Conservation (phyloP, 192 early-diverging fungal genomes). For the Spinellus fusiger region DNA sequence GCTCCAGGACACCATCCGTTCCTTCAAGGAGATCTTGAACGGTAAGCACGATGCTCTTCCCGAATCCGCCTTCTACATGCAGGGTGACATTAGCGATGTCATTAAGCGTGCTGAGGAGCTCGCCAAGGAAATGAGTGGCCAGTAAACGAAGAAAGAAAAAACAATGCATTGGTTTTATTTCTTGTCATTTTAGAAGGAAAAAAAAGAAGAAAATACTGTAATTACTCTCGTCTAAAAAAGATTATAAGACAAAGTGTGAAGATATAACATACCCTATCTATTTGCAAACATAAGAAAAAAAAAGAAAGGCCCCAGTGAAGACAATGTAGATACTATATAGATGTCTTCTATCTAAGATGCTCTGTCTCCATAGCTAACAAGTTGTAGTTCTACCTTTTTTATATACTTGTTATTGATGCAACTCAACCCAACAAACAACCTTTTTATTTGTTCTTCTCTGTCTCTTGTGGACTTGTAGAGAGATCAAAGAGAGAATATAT, state of each 20-base stretch:
- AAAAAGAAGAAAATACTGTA: constrained; percentile 5
- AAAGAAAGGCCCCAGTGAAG: too few species aligned
- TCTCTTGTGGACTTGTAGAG: too few species aligned
- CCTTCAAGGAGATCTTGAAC: constrained; percentile 94
- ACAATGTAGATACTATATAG: too few species aligned
- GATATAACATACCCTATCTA: background rate
- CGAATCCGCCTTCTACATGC: constrained; percentile 97
- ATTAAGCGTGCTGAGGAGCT: constrained; percentile 73
- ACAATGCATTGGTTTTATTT: constrained; percentile 6
- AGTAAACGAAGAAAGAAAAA: constrained; percentile 14
- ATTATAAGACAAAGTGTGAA: background rate
- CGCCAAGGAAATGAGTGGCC: constrained; percentile 28
- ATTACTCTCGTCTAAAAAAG: background rate
- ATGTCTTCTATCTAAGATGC: too few species aligned
- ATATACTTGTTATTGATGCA: too few species aligned
- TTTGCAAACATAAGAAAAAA: too few species aligned
- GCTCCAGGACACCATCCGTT: constrained; percentile 89
- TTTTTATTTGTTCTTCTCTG: too few species aligned
- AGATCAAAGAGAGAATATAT: too few species aligned
- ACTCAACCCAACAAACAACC: too few species aligned
- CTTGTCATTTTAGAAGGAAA: constrained; percentile 1
- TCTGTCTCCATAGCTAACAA: too few species aligned
- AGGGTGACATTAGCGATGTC: constrained; percentile 94
- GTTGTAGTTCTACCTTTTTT: too few species aligned
- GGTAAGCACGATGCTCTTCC: constrained; percentile 95